phyloP scores from a whole-genome alignment of 148 eudicot species.

The Cornus controversa region DNA sequence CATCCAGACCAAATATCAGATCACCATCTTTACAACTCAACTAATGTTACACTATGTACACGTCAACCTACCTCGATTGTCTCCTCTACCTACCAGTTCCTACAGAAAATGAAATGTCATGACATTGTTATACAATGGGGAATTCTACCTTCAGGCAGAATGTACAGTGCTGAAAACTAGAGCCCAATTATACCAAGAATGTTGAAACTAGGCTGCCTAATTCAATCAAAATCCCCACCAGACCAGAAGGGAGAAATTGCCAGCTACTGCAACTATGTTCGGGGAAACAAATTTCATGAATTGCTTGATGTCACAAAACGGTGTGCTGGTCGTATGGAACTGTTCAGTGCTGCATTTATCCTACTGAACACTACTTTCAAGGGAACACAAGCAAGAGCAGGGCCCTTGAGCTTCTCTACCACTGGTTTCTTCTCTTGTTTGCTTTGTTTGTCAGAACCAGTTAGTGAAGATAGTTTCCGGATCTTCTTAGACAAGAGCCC shows the following conservation, averaged over 20 bases:
- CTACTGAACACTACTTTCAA: conserved; percentile 72
- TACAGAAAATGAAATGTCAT: background rate
- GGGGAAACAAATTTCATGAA: conserved; percentile 14
- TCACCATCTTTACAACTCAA: conserved; percentile 18
- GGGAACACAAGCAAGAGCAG: conserved; percentile 77
- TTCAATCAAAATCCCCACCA: conserved; percentile 13
- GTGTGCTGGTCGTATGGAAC: conserved; percentile 34
- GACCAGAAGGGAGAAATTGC: background rate
- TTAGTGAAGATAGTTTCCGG: conserved; percentile 69
- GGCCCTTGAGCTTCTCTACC: conserved; percentile 48
- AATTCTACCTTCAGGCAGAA: conserved; percentile 10
- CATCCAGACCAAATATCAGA: background rate
- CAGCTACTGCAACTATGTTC: background rate
- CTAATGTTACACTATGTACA: conserved; percentile 18
- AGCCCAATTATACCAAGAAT: conserved; percentile 9
- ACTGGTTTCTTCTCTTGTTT: conserved; percentile 32
- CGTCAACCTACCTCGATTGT: background rate
- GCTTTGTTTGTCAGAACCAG: conserved; percentile 36
- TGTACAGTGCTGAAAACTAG: conserved; percentile 12
- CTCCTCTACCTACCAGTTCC: background rate
- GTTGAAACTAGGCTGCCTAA: conserved; percentile 6
- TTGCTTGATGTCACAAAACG: conserved; percentile 8
- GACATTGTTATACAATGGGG: conserved; percentile 11
- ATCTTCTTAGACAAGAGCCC: conserved; percentile 56
- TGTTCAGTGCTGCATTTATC: conserved; percentile 58